Base-by-base conservation (phyloP, 495 filamentous ascomycete species). In the Penicillium ochrochloron region DNA sequence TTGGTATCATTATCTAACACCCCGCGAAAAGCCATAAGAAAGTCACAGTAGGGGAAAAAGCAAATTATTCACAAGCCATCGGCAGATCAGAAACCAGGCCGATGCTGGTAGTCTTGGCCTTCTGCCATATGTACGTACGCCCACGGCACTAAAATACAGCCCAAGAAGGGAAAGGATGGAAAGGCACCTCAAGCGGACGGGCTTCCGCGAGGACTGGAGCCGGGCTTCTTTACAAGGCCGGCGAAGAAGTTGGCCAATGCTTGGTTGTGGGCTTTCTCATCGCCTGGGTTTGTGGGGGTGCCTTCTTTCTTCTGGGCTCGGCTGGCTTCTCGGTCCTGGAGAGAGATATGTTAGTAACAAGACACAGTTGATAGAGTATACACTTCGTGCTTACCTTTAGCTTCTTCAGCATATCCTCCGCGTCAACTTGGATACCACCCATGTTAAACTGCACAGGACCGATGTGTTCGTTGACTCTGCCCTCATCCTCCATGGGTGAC, bases 381-480 rank as follows among this genome's bases (percentile, higher is more conserved):
- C 3, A 29, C 19, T 1, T 23, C 21, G 21, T 34, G 70, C 79
- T 67, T 78, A 95, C 93, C 85, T 92, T 92, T 51, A 97, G 82
- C 72, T 91, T 87, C 73, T 93, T 90, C 55, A 97, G 76, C 90
- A 96, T 95, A 65, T 97, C 95, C 70, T 98, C 94, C 10, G 93
- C 93, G 77, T 98, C 93, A 10, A 97, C 92, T 71, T 97, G 94
- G 60, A 98, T 97, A 60, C 94, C 94, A 23, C 94, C 94, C 84
- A 97, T 92, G 71, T 98, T 98, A 76, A 97, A 96, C 68, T 97
- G 93, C 62, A 97, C 93, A 3, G 94, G 94, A 0, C 94, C 94
- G 63, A 97, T 96, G 66, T 97, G 92, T 71, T 97, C 92, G 68
- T 88, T 89, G 52, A 96, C 89, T 61, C 83, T 82, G 42, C 86